phyloP scores from a whole-genome alignment of 805 yeast genomes.

The Barnettozyma californica region DNA sequence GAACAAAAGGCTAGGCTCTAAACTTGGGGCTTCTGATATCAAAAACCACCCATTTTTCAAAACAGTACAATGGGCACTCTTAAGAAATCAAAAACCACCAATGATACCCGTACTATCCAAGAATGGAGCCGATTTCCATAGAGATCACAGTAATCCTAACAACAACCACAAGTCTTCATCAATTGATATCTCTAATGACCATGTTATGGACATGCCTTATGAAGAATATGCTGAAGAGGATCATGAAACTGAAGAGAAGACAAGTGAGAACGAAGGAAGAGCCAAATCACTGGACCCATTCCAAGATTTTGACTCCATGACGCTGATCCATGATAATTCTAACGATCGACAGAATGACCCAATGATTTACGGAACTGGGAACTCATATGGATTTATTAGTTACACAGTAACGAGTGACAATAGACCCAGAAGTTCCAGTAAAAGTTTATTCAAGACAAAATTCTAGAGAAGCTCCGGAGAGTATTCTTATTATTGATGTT shows the following conservation, averaged over 20 bases:
- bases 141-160: constrained; percentile 13
- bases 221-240: constrained; percentile 17
- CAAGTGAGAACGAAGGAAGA: constrained; percentile 7
- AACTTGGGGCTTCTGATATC: constrained; percentile 92
- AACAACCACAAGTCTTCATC: constrained; percentile 20
- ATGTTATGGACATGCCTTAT: constrained; percentile 15
- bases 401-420: constrained; percentile 33
- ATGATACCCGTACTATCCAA: constrained; percentile 78
- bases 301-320: constrained; percentile 78
- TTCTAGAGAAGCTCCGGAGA: constrained; percentile 3
- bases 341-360: constrained; percentile 36
- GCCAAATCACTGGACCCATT: constrained; percentile 56
- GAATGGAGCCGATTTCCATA: constrained; percentile 46
- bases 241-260: constrained; percentile 2
- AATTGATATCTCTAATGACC: constrained; percentile 27
- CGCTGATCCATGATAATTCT: constrained; percentile 58
- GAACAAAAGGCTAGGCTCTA: constrained; percentile 80
- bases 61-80: constrained; percentile 88
- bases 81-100: constrained; percentile 92
- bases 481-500: neutral
- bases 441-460: constrained; percentile 26
- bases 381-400: constrained; percentile 36
- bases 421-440: constrained; percentile 36
- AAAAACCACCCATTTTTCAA: constrained; percentile 90
- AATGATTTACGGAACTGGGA: constrained; percentile 41